Conservation (phyloP, 2,329 filamentous ascomycete genomes). For the Proliferodiscus dingleyae region DNA sequence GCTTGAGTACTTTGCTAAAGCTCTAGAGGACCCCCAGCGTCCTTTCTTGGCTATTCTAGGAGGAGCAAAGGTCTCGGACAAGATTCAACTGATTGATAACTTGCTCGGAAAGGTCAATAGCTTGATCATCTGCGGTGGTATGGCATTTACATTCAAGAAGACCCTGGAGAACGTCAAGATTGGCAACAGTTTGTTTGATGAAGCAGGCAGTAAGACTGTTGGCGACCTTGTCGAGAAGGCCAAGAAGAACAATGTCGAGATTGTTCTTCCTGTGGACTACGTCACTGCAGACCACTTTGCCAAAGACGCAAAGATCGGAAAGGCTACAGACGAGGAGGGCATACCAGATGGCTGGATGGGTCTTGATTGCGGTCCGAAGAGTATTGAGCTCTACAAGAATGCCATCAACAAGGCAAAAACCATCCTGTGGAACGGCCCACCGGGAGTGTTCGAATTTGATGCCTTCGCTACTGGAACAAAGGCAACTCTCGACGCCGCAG, state of each 20-base stretch:
- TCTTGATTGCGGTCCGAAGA: constrained; percentile 89
- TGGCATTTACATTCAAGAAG: constrained; percentile 99
- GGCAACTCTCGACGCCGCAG: constrained; percentile 82
- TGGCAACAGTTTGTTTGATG: constrained; percentile 86
- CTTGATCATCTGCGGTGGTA: constrained; percentile 92
- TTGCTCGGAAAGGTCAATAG: constrained; percentile 96
- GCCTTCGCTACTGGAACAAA: constrained; percentile 91
- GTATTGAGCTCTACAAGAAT: constrained; percentile 79
- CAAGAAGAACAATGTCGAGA: constrained; percentile 91
- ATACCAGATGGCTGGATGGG: constrained; percentile 99
- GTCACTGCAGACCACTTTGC: constrained; percentile 94
- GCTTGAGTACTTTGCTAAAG: constrained; percentile 98
- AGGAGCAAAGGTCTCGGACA: constrained; percentile 97
- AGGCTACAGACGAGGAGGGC: constrained; percentile 79
- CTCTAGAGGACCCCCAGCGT: constrained; percentile 84
- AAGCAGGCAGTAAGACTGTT: constrained; percentile 89
- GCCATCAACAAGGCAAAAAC: constrained; percentile 87
- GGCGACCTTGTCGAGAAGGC: constrained; percentile 87
- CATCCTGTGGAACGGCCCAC: constrained; percentile 97
- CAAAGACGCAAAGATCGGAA: constrained; percentile 73
- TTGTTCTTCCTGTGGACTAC: constrained; percentile 92
- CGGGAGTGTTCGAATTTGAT: constrained; percentile 96
- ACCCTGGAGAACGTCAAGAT: constrained; percentile 88
- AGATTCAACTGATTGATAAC: constrained; percentile 99
- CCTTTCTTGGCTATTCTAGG: constrained; percentile 98